phyloP scores from a whole-genome alignment of 106 monocot species.

The Posidonia australis region DNA sequence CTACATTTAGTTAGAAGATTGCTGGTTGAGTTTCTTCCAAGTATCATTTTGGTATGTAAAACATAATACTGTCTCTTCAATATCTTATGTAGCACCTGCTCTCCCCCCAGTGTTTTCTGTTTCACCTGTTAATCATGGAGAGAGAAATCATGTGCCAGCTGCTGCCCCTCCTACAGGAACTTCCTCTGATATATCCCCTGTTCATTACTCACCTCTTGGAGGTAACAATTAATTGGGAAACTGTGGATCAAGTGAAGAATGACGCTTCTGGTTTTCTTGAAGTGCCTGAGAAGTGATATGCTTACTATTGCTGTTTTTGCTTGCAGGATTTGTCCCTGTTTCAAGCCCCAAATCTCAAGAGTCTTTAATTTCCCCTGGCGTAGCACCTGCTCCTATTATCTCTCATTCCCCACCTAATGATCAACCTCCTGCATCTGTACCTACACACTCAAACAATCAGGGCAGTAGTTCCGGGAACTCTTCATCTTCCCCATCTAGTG shows the following conservation, averaged over 20 bases:
- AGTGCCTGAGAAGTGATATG: neutral
- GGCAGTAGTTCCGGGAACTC: conserved; percentile 9
- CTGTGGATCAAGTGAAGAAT: neutral
- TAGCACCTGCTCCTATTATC: conserved; percentile 15
- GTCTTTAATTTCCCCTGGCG: conserved; percentile 13
- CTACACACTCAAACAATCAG: conserved; percentile 10
- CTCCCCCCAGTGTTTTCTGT: conserved; percentile 19
- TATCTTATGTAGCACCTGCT: conserved; percentile 27
- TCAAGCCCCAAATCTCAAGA: conserved; percentile 34
- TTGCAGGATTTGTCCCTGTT: conserved; percentile 36
- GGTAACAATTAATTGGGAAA: conserved; percentile 14
- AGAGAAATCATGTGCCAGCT: conserved; percentile 14
- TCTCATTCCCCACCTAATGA: conserved; percentile 9
- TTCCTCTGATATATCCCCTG: neutral
- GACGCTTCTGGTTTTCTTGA: neutral
- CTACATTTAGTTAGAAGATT: neutral
- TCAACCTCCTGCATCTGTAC: conserved; percentile 19
- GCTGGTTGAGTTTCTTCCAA: neutral
- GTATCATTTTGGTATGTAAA: neutral
- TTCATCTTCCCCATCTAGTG: conserved; percentile 18
- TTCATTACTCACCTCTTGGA: conserved; percentile 15
- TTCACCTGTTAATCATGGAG: conserved; percentile 9
- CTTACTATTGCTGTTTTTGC: neutral
- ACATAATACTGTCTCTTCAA: neutral
- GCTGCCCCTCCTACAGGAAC: conserved; percentile 25